Evolutionary conservation across 2,329 filamentous ascomycete species (phyloP).

Genomic region (Fusarium sp.): DNA sequence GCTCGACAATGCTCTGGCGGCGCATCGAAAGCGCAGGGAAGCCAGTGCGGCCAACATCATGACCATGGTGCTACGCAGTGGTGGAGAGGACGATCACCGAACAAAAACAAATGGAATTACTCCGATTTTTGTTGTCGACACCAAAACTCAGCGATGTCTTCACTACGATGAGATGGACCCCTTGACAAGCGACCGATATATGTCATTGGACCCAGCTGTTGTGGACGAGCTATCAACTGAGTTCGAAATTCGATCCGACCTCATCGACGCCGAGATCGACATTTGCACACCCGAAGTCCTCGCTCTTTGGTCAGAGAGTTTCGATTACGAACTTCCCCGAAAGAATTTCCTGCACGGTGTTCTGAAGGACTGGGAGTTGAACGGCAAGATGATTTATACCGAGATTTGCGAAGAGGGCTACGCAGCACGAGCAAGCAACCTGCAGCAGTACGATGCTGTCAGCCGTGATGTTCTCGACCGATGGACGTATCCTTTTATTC

Average conservation of each 20-base stretch:
- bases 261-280: constrained; percentile 95
- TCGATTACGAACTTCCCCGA: constrained; percentile 92
- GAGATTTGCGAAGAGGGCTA: constrained; percentile 87
- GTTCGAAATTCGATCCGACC: constrained; percentile 84
- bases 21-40: constrained; percentile 82
- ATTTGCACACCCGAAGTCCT: constrained; percentile 97
- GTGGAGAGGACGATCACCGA: constrained; percentile 74
- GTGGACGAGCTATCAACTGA: constrained; percentile 75
- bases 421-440: constrained; percentile 83
- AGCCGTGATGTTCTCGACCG: constrained; percentile 86
- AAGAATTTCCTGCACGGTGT: constrained; percentile 92
- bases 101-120: constrained; percentile 80
- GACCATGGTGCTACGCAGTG: constrained; percentile 91
- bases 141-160: constrained; percentile 80
- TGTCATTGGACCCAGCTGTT: constrained; percentile 83
- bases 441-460: constrained; percentile 90
- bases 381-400: constrained; percentile 95
- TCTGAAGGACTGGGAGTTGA: constrained; percentile 95
- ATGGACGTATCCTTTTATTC: constrained; percentile 90
- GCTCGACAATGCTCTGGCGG: constrained; percentile 80
- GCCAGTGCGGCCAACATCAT: constrained; percentile 96
- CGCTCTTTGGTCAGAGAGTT: constrained; percentile 95
- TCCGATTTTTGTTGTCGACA: constrained; percentile 88
- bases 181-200: constrained; percentile 70
- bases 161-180: constrained; percentile 94